Percentiles rank a stretch among this genome's conserved stretches.
phyloP scores from a whole-genome alignment of 306 rosid species.

The Acacia melanoxylon region DNA sequence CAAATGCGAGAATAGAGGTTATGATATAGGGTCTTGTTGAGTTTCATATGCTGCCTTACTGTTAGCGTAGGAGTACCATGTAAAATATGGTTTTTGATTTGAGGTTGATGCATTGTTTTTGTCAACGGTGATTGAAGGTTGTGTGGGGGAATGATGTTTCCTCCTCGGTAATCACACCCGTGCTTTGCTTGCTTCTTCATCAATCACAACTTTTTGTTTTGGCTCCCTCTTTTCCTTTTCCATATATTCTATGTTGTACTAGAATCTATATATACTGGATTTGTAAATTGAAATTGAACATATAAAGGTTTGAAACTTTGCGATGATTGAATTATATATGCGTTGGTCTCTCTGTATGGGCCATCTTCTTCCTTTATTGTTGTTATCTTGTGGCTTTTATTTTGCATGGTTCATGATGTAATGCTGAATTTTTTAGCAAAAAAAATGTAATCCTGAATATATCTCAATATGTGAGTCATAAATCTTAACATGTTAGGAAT shows the following conservation, averaged over 20 bases:
- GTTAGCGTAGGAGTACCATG: neutral
- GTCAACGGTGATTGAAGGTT: slow-evolving; percentile 31
- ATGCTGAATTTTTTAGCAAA: too few relatives aligned
- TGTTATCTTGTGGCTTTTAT: slow-evolving; percentile 8
- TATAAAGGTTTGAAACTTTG: slow-evolving; percentile 23
- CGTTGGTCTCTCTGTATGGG: neutral
- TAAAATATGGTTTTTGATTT: neutral
- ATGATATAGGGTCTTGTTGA: neutral
- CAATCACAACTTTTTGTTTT: neutral
- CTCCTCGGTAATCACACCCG: slow-evolving; percentile 10
- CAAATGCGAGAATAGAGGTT: slow-evolving; percentile 11
- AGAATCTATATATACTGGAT: slow-evolving; percentile 28
- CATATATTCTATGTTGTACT: slow-evolving; percentile 22
- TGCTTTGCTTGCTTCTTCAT: slow-evolving; percentile 5
- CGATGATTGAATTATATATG: neutral
- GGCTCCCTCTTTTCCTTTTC: neutral
- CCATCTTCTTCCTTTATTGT: neutral
- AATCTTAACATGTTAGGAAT: neutral
- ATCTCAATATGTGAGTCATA: neutral
- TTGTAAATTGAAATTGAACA: slow-evolving; percentile 32
- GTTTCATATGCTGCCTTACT: neutral
- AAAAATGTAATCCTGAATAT: neutral
- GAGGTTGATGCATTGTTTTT: slow-evolving; percentile 25
- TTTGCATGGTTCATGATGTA: neutral
- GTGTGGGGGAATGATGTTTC: slow-evolving; percentile 22